Percentiles rank a stretch among this genome's conserved stretches.
These are phyloP conservation scores for Puccinia triticina DNA, from an alignment of 1,284 basidiomycete species.

Conservation along the genomic window DNA sequence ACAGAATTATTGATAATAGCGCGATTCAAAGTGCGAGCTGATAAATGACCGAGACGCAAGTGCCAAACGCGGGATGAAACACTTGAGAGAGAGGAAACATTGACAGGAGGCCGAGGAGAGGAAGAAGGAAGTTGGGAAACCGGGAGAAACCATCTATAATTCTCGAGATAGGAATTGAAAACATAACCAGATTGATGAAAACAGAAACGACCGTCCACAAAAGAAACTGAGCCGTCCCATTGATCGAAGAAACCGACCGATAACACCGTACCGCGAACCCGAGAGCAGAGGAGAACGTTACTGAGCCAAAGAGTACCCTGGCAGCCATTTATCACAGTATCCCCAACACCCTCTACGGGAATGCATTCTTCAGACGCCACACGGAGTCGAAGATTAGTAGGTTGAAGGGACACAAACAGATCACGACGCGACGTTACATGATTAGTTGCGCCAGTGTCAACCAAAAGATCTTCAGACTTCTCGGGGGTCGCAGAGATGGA, in stretches of 20 bases:
- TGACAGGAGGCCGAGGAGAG: background rate
- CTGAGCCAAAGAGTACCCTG: background rate
- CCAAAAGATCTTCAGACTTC: too few species aligned
- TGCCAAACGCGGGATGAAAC: background rate
- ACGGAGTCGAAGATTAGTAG: background rate
- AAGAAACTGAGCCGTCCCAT: background rate
- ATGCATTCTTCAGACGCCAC: conserved; percentile 2
- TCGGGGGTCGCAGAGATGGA: too few species aligned
- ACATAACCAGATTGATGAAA: background rate
- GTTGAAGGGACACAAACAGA: background rate
- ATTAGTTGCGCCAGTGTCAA: too few species aligned
- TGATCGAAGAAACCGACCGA: background rate
- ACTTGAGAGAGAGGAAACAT: background rate
- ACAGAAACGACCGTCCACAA: background rate
- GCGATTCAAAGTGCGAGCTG: too few species aligned
- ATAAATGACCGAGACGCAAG: background rate
- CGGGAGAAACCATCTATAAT: background rate
- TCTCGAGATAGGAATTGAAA: background rate
- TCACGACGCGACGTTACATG: too few species aligned
- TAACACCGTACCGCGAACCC: background rate
- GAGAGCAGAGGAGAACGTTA: background rate
- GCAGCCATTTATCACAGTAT: background rate
- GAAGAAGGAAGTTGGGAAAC: background rate
- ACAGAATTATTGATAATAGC: too few species aligned
- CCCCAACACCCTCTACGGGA: conserved; percentile 7